Base-by-base conservation (phyloP, 768 basidiomycete species). In the Suillus variegatus region DNA sequence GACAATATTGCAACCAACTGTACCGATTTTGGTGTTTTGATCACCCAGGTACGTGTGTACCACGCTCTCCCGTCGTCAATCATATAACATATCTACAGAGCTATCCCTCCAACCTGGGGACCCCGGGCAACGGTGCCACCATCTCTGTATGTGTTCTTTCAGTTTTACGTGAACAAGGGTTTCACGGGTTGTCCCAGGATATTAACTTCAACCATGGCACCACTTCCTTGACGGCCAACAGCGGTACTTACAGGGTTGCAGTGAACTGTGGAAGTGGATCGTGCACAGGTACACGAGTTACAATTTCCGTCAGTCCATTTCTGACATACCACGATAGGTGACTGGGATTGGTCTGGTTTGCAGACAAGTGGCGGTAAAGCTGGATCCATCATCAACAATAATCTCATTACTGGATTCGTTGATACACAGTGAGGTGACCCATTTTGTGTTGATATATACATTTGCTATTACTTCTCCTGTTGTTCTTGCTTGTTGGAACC, bases 231-330 rank as follows among this genome's bases (percentile, higher is more conserved):
- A 67, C 75, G 0, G 85, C 88, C 28, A 69, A 58, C 36, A 77
- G 73, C 62, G 71, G 72, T 32, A 88, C 85, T 3, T 64, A 81
- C 62, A 78, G 74, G 54, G 81, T 86, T 52, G 83, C 82, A 13
- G 81, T 88, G 4, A 83, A 88, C 71, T 90, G 88, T 68, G 88
- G 88, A 56, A 36, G 44, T 3, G 81, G 79, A 1, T 75, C 84
- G 36, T 89, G 87, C 74, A 77, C 72, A 36, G 86, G 86, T 84
- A 68, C 32, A 76, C 57, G 46, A 57, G 35, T 44, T 35, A 49
- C 52, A 13, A 43, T 28, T 2, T 36, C 38, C 16, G 8, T 22
- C 63, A 8, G 32, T 55, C 51, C 58, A 28, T 28, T 69, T 22
- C 60, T n/a, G 3, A 9, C 65, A n/a, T 1, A 14, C 52, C n/a